Base-by-base conservation (phyloP, 2,329 filamentous ascomycete species). In the Amauroascus verrucosus region DNA sequence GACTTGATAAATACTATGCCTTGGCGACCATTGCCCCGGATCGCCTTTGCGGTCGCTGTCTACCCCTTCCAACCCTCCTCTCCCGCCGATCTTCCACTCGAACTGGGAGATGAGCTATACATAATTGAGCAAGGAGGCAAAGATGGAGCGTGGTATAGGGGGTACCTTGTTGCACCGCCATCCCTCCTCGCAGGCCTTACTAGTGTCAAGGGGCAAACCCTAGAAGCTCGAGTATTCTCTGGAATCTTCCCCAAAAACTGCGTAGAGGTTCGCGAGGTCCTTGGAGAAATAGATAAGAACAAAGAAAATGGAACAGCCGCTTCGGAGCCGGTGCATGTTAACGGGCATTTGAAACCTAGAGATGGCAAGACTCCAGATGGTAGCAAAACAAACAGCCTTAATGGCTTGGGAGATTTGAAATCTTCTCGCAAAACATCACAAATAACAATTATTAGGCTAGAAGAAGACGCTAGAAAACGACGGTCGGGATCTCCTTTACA, bases 81-180 rank as follows among this genome's bases (percentile, higher is more conserved):
- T 60, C 82, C 89, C 51, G 87, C 89, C 68, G 93, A 98, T 71
- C 83, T 98, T 18, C 93, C 94, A 8, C 84, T 98, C 67, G 90
- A 98, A 71, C 88, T 98, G 59, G 93, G 93, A 68, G 93, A 98
- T 78, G 93, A 98, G 72, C 77, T 98, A 59, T 98, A 98, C 73
- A 94, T 98, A 61, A 96, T 98, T 66, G 91, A 97, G 72, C 88
- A 97, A 72, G 94, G 91, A 37, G 85, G 88, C 20, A 71, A 67
- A 35, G 82, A 95, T 71, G 87, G 86, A 63, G 81, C 88, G 67
- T 98, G 93, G 94, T 86, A 91, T 70, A 85, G 93, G 52, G 93
- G 93, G 55, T 98, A 98, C 71, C 79, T 98, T 56, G 86, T 98
- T 61, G 89, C 93, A 58, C 91, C 93, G 50, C 93, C 93, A 18